Evolutionary conservation across 352 stramenopile species (phyloP).

Genomic region (Globisporangium spiculum): DNA sequence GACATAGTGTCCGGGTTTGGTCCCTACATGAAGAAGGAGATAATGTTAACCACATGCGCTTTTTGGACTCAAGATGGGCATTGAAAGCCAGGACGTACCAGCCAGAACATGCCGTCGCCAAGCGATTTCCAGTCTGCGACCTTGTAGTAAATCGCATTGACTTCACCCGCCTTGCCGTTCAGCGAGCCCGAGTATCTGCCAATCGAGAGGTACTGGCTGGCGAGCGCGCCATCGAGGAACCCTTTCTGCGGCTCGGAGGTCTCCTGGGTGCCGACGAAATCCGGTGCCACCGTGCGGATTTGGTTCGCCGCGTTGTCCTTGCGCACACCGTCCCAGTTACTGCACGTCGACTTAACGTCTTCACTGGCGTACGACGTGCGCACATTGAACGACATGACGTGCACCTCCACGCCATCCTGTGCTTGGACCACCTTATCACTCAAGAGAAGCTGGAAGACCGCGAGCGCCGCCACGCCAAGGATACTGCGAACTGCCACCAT

Average conservation of each 20-base stretch:
- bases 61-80: neutral
- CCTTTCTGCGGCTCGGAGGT: slow-evolving; percentile 67
- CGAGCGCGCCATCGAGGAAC: slow-evolving; percentile 57
- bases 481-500: neutral
- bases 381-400: slow-evolving; percentile 80
- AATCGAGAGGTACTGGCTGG: slow-evolving; percentile 58
- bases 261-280: slow-evolving; percentile 82
- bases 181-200: slow-evolving; percentile 56
- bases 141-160: slow-evolving; percentile 67
- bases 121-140: slow-evolving; percentile 49
- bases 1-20: slow-evolving; percentile 49
- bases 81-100: slow-evolving; percentile 21
- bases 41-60: neutral
- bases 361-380: slow-evolving; percentile 57
- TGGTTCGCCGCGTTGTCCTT: slow-evolving; percentile 59
- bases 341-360: slow-evolving; percentile 40
- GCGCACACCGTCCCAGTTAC: slow-evolving; percentile 61
- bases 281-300: slow-evolving; percentile 46
- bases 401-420: slow-evolving; percentile 41
- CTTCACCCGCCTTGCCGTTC: slow-evolving; percentile 51
- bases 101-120: slow-evolving; percentile 68
- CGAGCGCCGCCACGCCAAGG: slow-evolving; percentile 2
- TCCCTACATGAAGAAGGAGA: slow-evolving; percentile 19
- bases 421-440: neutral
- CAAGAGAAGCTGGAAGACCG: slow-evolving; percentile 1